Conservation (phyloP, 1,284 basidiomycete species). For the Cystobasidium sp. region DNA sequence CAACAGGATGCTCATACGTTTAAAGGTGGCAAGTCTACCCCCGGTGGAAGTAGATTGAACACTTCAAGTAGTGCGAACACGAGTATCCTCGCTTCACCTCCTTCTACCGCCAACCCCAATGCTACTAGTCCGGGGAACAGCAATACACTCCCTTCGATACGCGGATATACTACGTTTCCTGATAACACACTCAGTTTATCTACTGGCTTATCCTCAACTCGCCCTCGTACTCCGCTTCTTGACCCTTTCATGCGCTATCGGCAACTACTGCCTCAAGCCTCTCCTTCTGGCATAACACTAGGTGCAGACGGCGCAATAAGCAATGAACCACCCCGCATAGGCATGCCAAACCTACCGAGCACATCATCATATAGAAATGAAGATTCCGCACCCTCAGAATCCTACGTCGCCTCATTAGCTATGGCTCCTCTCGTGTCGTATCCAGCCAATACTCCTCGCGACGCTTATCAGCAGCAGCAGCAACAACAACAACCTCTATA, state of each 20-base stretch:
- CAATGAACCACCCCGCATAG: slow-evolving; percentile 24
- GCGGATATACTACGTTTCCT: slow-evolving; percentile 32
- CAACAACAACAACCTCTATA: slow-evolving; percentile 19
- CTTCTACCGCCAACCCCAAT: not conserved
- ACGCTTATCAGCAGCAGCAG: not conserved
- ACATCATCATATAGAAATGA: not conserved
- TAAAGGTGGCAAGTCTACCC: not conserved
- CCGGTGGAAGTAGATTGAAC: not conserved
- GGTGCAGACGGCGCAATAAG: no score
- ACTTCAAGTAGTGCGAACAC: slow-evolving; percentile 9
- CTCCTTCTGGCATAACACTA: no score
- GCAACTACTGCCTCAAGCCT: not conserved
- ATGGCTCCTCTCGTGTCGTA: slow-evolving; percentile 27
- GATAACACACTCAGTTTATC: not conserved
- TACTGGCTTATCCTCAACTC: not conserved
- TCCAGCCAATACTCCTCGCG: not conserved
- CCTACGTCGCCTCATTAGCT: slow-evolving; percentile 33
- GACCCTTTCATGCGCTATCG: slow-evolving; percentile 34
- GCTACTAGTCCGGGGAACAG: not conserved
- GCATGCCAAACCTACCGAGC: not conserved
- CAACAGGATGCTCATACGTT: slow-evolving; percentile 1
- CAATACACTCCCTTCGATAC: slow-evolving; percentile 30
- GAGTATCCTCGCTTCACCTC: not conserved
- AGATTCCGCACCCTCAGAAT: slow-evolving; percentile 8
- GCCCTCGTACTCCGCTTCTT: slow-evolving; percentile 38